Evolutionary conservation across 441 rosid species (phyloP), one percentile per base, ranked within the genome.

Genomic region (Erodium texanum): DNA sequence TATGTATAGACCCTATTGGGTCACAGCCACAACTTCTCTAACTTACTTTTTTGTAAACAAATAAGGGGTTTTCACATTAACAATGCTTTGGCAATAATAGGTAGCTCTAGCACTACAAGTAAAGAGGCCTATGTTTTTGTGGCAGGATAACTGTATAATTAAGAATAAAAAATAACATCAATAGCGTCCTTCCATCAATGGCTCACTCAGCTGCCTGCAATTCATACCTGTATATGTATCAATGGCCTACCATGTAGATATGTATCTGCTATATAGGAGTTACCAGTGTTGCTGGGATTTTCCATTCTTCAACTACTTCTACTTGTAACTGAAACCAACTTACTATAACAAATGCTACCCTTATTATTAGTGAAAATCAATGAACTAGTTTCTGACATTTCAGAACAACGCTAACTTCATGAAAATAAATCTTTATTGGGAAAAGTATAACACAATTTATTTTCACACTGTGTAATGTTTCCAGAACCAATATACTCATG

Each of bases 91-190:
- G 62, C 62, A 56, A 19, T 12, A 56, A 56, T 56, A 20, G 62
- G 62, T 56, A 19, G 61, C 62, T 56, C 62, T 56, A 56, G 62
- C 62, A 20, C 62, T 56, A 56, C 23, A 56, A 56, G 24, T 19
- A 56, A 22, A 20, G 52, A 34, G 5, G 16, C 52, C 52, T 56
- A 24, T 20, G 24, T 11, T 54, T 20, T 19, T 19, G 24, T 56
- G 23, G 62, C 24, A 19, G 62, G 24, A 56, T 34, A 34, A 34
- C 38, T 34, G 38, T n/a, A 56, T 8, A 20, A 19, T 20, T 56
- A 56, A 7, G 62, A 20, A 56, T 22, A 20, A 56, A 10, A 24
- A 56, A 56, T 56, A 24, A 0, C 20, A 16, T 56, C 62, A 56
- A 34, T 34, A 6, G 22, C n/a, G n/a, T n/a, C n/a, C n/a, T n/a